phyloP scores from a whole-genome alignment of 305 asterid genomes.

The Plantago coronopus region DNA sequence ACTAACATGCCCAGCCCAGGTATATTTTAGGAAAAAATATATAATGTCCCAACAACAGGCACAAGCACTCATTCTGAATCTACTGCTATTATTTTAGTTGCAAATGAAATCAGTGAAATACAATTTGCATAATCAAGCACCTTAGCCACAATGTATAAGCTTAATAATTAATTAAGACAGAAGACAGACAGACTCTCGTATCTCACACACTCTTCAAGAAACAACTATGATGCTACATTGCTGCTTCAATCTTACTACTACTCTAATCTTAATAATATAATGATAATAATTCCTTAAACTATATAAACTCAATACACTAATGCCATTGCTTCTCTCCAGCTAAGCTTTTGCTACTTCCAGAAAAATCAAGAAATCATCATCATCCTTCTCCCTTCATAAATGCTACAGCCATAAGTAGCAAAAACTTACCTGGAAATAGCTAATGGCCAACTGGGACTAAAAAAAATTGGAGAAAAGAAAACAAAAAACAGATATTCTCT shows the following conservation, averaged over 20 bases:
- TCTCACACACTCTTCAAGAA: constrained; percentile 14
- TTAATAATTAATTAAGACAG: not conserved
- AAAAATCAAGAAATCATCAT: constrained; percentile 17
- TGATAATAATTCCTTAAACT: too few species aligned
- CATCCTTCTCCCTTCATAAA: constrained; percentile 14
- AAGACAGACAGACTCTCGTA: constrained; percentile 8
- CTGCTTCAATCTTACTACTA: too few species aligned
- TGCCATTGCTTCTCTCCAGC: constrained; percentile 20
- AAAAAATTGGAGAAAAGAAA: constrained; percentile 15
- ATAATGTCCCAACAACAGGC: constrained; percentile 1
- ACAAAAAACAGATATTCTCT: constrained; percentile 17
- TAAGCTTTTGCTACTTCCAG: constrained; percentile 24
- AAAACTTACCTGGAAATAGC: constrained; percentile 23
- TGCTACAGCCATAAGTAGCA: constrained; percentile 10
- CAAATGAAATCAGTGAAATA: constrained; percentile 1
- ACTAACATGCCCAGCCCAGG: not conserved
- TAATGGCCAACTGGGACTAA: constrained; percentile 20
- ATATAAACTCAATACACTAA: not conserved
- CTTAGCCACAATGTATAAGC: constrained; percentile 7
- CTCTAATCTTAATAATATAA: too few species aligned
- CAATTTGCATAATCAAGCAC: not conserved
- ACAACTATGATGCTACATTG: constrained; percentile 1
- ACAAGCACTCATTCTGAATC: not conserved
- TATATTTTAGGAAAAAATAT: not conserved
- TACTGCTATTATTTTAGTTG: not conserved